Evolutionary conservation across 2,329 filamentous ascomycete genomes (phyloP), one percentile per base, ranked within the genome.

Genomic region (Alternaria sp.): DNA sequence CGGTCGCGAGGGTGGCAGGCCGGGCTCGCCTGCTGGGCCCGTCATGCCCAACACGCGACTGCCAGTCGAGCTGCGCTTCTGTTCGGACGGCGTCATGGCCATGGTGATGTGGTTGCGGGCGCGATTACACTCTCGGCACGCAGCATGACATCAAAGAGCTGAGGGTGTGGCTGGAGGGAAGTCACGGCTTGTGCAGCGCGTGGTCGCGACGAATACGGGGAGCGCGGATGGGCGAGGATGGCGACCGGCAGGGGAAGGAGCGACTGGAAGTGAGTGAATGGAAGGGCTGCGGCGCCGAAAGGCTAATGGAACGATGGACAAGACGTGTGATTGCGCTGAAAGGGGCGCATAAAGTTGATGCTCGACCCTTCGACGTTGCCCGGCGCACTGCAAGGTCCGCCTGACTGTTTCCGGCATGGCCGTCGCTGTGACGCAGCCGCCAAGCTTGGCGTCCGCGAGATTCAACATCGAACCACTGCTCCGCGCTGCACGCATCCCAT

Each of bases 1-100:
- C 10, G 83, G 83, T 26, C 83, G 79, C 52, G 82, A 83, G 1
- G 83, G 83, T 43, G 83, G 83, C 62, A 85, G 78, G 43, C 82
- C 83, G 40, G 82, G 73, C 69, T 85, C 83, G 54, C 83, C 83
- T 7, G 80, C 75, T 6, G 83, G 82, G 11, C 83, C 83, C 13
- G 83, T 84, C 58, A 79, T 71, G 55, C 81, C 77, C 67, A 74
- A 68, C 56, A 77, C 70, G 59, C 77, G 75, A 59, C 74, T 79
- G 69, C 76, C 74, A 45, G 72, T 73, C 25, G 78, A 78, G 67
- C 62, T 73, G 66, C 74, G 77, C 65, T 75, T 75, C 63, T 73
- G 71, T 47, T 73, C 67, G 50, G 68, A 65, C 50, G 73, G 72
- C 65, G 77, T 79, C 76, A 78, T 78, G 62, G 69, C 69, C 69